Evolutionary conservation across 345 rosid species (phyloP), one percentile per base, ranked within the genome.

Genomic region (Rhizophora mangle): DNA sequence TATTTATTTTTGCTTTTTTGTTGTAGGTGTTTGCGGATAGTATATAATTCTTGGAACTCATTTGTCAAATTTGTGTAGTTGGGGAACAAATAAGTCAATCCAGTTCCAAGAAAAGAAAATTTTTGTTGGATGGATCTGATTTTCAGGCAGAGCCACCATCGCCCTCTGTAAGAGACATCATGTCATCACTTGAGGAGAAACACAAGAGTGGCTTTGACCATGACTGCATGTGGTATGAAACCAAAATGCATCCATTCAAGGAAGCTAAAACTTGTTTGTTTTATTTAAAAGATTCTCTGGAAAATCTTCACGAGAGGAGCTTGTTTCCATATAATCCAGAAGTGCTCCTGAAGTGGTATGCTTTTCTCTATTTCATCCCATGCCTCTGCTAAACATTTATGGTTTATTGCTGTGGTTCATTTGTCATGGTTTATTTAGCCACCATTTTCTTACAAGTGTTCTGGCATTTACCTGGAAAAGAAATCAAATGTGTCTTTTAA

Each of bases 291-390:
- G 70, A 47, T 29, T 86, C 94, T 32, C 53, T 84, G 63, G 87
- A 83, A 76, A 86, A 74, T 79, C 94, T 93, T 72, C 86, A 84
- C 70, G 71, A 37, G 68, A 91, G 88, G 85, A 85, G 82, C 39
- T 72, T 94, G 59, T 88, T 94, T 81, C 89, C 93, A 10, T 91
- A 91, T 70, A 88, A 91, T 76, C 95, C 97, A 29, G 77, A 80
- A 72, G 89, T 81, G 60, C 96, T 94, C 81, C 76, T 94, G 58
- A 85, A 83, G 77, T 86, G 93, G 98, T 88, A n/a, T 19, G 74
- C 60, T 67, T 56, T 54, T 19, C 63, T 72, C 72, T 60, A 46
- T 68, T 29, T 62, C 0, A 22, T 37, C 6, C 18, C 57, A 55
- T 62, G 15, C 19, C 54, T 62, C 63, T 20, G 6, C n/a, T 62